A percentile compares a stretch with the other conserved stretches of the same genome.
phyloP scores from a whole-genome alignment of 2,329 filamentous ascomycete species.

The Trichoderma pleuroti region DNA sequence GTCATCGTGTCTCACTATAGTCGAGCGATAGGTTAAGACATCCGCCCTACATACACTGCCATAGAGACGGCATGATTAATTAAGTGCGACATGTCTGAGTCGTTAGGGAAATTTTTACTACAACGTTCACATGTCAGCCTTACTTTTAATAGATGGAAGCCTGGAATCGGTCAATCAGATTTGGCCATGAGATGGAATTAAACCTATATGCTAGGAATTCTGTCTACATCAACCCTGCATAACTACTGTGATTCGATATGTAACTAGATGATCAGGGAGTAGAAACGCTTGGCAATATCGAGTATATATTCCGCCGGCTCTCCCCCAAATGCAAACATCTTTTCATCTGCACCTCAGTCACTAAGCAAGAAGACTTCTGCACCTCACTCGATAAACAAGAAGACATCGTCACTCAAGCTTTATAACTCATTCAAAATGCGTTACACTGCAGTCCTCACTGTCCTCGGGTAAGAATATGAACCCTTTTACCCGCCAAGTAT shows the following conservation, averaged over 20 bases:
- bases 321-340: background rate
- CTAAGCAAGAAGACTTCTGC: background rate
- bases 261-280: background rate
- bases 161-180: background rate
- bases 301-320: background rate
- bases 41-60: background rate
- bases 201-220: background rate
- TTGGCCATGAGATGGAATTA: background rate
- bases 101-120: background rate
- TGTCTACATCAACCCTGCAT: background rate
- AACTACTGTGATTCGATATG: background rate
- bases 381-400: background rate
- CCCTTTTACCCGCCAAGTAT: no score
- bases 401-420: background rate
- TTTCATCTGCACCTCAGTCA: background rate
- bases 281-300: background rate
- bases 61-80: background rate
- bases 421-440: background rate
- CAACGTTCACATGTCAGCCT: background rate
- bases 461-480: background rate
- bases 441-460: background rate
- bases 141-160: background rate
- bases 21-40: background rate
- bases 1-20: background rate
- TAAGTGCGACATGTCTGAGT: background rate